Evolutionary conservation across 2,329 filamentous ascomycete genomes (phyloP).

Genomic region (Arthrocladium fulminans): DNA sequence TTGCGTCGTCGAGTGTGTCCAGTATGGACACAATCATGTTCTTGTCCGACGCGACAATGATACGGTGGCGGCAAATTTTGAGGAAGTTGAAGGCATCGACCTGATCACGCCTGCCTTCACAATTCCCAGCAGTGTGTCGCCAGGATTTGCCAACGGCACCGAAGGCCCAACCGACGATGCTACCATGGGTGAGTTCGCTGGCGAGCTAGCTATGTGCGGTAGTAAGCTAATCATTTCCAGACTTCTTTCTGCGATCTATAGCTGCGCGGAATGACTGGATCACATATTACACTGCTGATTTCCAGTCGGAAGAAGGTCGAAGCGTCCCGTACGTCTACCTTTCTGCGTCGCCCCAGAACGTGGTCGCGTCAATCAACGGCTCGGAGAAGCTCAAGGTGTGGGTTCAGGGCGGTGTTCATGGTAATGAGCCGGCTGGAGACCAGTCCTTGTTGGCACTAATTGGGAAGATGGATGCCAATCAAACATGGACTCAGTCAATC

Average conservation of each 20-base stretch:
- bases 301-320: slow-evolving; percentile 10
- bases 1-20: neutral
- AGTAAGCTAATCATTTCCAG: neutral
- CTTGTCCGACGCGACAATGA: slow-evolving; percentile 10
- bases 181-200: slow-evolving; percentile 1
- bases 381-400: slow-evolving; percentile 10
- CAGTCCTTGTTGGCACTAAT: neutral
- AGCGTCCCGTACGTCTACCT: slow-evolving; percentile 9
- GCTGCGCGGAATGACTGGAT: slow-evolving; percentile 9
- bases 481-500: slow-evolving; percentile 9
- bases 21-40: slow-evolving; percentile 7
- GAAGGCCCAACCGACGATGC: slow-evolving; percentile 10
- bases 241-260: slow-evolving; percentile 7
- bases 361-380: neutral
- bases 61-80: slow-evolving; percentile 7
- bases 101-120: slow-evolving; percentile 11
- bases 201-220: neutral
- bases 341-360: neutral
- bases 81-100: slow-evolving; percentile 6
- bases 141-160: slow-evolving; percentile 9
- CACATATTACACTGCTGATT: slow-evolving; percentile 3
- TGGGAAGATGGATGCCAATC: slow-evolving; percentile 9
- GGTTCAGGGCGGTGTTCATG: slow-evolving; percentile 10
- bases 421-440: slow-evolving; percentile 2
- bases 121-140: neutral